Conservation (phyloP, 2,329 filamentous ascomycete genomes). For the Cytospora schulzeri region DNA sequence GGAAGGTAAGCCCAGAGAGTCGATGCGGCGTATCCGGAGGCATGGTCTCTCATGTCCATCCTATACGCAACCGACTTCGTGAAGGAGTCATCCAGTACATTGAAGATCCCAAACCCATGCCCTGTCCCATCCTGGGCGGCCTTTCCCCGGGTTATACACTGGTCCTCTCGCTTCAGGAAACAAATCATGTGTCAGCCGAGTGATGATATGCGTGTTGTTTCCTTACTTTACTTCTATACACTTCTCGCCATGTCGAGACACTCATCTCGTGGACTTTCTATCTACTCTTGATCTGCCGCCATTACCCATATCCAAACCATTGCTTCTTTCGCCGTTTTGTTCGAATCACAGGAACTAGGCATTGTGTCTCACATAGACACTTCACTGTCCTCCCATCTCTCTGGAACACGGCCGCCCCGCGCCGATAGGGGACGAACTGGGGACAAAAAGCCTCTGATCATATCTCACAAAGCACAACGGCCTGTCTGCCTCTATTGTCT, state of each 20-base stretch:
- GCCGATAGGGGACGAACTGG: neutral
- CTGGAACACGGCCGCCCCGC: neutral
- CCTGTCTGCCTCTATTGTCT: neutral
- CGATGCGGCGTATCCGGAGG: neutral
- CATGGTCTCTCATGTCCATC: neutral
- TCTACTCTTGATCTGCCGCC: neutral
- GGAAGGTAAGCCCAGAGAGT: neutral
- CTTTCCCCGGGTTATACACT: slow-evolving; percentile 3
- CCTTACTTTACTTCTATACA: neutral
- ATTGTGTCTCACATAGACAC: neutral
- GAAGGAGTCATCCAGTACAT: neutral
- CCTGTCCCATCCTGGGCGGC: neutral
- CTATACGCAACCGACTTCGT: neutral
- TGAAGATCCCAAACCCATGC: neutral
- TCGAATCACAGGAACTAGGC: neutral
- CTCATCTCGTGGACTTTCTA: neutral
- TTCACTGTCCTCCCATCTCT: neutral
- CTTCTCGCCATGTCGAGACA: neutral
- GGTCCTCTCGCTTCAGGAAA: slow-evolving; percentile 20
- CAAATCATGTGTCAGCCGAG: slow-evolving; percentile 8
- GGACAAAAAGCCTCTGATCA: slow-evolving; percentile 14
- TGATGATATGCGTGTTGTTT: neutral
- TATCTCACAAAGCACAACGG: neutral
- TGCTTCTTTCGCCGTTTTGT: neutral
- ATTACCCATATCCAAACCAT: neutral